A percentile compares a stretch with the other conserved stretches of the same genome.
These are phyloP conservation scores for Tulasnella sp. DNA, from an alignment of 768 basidiomycete species.

Conservation along the genomic window DNA sequence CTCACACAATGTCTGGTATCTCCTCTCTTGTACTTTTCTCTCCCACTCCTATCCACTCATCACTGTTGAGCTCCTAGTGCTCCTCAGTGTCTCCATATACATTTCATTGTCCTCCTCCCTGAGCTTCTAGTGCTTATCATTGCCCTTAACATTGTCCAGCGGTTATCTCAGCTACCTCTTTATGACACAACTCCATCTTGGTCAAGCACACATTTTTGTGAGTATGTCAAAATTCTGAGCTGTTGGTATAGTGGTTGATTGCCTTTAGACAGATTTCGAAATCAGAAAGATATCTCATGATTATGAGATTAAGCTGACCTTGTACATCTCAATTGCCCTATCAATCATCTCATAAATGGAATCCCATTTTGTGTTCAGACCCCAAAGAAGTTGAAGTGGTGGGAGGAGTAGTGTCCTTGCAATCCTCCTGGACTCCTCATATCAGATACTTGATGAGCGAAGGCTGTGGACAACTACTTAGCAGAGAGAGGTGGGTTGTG, in stretches of 20 bases:
- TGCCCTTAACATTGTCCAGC: too few relatives aligned
- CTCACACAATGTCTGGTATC: too few relatives aligned
- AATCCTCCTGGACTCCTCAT: not conserved
- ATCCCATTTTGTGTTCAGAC: not conserved
- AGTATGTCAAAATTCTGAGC: not conserved
- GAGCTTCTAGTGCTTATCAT: too few relatives aligned
- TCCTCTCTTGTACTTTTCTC: too few relatives aligned
- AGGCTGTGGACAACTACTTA: not conserved
- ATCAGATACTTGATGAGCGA: not conserved
- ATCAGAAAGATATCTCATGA: not conserved
- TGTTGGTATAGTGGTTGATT: not conserved
- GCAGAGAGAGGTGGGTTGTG: not conserved
- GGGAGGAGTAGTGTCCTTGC: not conserved
- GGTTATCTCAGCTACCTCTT: too few relatives aligned
- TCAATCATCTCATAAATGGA: conserved; percentile 7
- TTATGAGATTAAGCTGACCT: not conserved
- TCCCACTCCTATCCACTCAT: too few relatives aligned
- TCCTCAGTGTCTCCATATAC: too few relatives aligned
- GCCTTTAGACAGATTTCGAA: not conserved
- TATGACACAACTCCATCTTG: not conserved
- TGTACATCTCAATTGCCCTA: not conserved
- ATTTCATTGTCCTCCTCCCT: too few relatives aligned
- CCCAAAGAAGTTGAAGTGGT: conserved; percentile 3
- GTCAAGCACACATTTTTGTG: not conserved
- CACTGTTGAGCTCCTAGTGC: too few relatives aligned